Evolutionary conservation across 2,329 filamentous ascomycete genomes (phyloP).

Genomic region (Simplicillium aogashimaense): DNA sequence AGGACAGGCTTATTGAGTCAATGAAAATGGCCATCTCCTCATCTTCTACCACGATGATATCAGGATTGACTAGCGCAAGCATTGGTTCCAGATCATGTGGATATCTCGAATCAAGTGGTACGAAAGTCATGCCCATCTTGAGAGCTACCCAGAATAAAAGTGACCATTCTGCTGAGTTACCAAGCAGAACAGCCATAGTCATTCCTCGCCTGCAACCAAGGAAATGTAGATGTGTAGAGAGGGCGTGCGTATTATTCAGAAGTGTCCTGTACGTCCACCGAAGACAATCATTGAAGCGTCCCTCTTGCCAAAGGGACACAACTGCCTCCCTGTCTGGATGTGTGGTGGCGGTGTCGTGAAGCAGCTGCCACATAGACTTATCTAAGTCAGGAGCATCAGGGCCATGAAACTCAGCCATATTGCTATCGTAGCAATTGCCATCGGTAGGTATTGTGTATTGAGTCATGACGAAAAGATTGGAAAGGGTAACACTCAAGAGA

Average conservation of each 20-base stretch:
- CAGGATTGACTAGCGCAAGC: conserved; percentile 14
- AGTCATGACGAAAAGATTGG: too few relatives aligned
- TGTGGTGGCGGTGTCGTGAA: conserved; percentile 14
- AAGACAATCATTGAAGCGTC: not conserved
- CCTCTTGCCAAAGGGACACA: conserved; percentile 17
- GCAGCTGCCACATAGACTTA: conserved; percentile 22
- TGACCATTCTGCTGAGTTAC: conserved; percentile 28
- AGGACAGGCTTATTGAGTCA: conserved; percentile 3
- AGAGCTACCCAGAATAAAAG: conserved; percentile 25
- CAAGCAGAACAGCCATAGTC: conserved; percentile 19
- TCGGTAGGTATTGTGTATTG: too few relatives aligned
- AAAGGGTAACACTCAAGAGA: too few relatives aligned
- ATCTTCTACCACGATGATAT: conserved; percentile 22
- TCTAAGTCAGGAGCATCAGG: conserved; percentile 15
- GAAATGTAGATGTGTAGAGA: conserved; percentile 15
- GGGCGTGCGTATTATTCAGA: conserved; percentile 12
- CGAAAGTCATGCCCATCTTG: conserved; percentile 22
- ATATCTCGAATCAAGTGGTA: conserved; percentile 21
- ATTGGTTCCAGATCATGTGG: conserved; percentile 13
- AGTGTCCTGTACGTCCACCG: not conserved
- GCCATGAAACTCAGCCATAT: conserved; percentile 18
- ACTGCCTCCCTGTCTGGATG: conserved; percentile 22
- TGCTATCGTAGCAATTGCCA: too few relatives aligned
- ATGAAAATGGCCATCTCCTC: conserved; percentile 11
- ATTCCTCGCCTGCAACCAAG: conserved; percentile 16